Evolutionary conservation across 192 early-diverging fungal species (phyloP).

Genomic region (Backusella circina): DNA sequence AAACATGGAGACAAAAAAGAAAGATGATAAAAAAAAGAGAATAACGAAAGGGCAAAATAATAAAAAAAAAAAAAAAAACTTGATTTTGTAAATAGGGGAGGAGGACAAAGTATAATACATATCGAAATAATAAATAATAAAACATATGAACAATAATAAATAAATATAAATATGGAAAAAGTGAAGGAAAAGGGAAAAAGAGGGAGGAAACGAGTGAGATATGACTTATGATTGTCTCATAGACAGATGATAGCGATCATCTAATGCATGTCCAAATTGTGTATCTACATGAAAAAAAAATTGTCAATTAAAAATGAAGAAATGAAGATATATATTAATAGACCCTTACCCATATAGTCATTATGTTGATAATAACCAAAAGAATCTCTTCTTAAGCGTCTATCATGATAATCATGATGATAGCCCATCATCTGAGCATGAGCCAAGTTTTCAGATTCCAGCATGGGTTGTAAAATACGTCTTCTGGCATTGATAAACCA

Average conservation of each 20-base stretch:
- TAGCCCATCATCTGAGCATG: slow-evolving; percentile 7
- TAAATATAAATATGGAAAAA: background rate
- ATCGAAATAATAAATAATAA: background rate
- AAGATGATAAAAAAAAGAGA: background rate
- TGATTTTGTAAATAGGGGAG: background rate
- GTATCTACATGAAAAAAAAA: background rate
- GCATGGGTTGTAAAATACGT: slow-evolving; percentile 50
- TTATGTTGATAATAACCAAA: background rate
- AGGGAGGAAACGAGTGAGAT: background rate
- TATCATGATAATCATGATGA: background rate
- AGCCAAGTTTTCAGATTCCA: slow-evolving; percentile 15
- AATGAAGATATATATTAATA: background rate
- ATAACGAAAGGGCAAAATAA: background rate
- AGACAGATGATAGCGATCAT: slow-evolving; percentile 1
- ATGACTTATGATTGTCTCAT: slow-evolving; percentile 1
- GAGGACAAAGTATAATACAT: background rate
- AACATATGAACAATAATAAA: background rate
- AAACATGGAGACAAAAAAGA: too few species aligned
- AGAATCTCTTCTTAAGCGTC: background rate
- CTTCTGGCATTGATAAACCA: slow-evolving; percentile 63
- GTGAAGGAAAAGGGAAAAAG: background rate
- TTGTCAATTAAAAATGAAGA: background rate
- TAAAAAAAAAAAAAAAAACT: background rate
- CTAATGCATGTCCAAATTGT: background rate
- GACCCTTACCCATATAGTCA: background rate